Evolutionary conservation across 345 rosid species (phyloP), one percentile per base, ranked within the genome.

Genomic region (Reutealis trisperma): DNA sequence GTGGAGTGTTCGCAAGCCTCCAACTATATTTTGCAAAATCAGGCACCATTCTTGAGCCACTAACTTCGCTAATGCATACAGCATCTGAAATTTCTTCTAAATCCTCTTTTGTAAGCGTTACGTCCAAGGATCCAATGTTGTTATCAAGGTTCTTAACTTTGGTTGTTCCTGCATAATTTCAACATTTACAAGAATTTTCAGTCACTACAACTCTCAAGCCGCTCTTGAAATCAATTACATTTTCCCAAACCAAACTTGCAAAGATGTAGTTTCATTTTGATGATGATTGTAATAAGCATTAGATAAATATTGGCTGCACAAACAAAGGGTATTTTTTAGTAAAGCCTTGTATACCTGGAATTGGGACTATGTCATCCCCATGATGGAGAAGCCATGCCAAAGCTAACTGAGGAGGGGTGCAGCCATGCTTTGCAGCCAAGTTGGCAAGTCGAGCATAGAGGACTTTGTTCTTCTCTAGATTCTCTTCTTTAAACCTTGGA

Each of bases 331-430:
- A 63, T 37, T 7, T 51, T n/a, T 0, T 8, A 68, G 6, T 37
- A 37, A 51, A 49, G 16, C 0, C 41, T 62, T 15, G 42, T 15
- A n/a, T 72, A 83, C 88, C 90, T n/a, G 90, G 89, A 61, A 89
- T 86, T 2, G 89, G 89, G 76, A 88, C 60, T 58, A 85, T 57
- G 67, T 85, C 90, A 58, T 81, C 80, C 47, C 91, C 91, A 21
- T 84, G 89, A 82, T 84, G 84, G 42, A 84, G 86, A 60, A 81
- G 66, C 85, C 89, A 88, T 4, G 90, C 84, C 37, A 90, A 78
- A 73, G 93, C 89, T 14, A 90, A 70, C 44, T 89, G 88, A 69
- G 91, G 83, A 54, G 76, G 63, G 3, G 68, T 85, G 80, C 91
- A 84, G n/a, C 58, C 59, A 65, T 79, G 74, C 77, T 84, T 88